Evolutionary conservation across 371 early-diverging fungal species (phyloP).

Genomic region (Mycotypha africana): DNA sequence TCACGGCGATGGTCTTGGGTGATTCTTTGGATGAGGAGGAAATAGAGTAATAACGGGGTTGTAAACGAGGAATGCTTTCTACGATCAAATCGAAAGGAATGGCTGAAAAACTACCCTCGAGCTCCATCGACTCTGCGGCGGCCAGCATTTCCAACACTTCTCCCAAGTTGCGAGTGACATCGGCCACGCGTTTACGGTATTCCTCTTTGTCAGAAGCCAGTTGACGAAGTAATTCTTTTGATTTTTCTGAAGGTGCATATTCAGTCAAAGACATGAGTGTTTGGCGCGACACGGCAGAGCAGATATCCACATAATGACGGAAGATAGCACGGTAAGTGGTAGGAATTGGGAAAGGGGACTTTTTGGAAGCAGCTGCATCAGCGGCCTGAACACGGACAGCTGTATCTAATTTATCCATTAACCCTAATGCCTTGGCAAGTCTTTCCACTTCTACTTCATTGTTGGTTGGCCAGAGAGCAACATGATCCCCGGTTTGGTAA

Average conservation of each 20-base stretch:
- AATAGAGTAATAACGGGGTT: constrained; percentile 94
- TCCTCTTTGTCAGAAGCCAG: constrained; percentile 73
- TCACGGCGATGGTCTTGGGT: constrained; percentile 73
- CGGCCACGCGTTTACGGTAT: constrained; percentile 55
- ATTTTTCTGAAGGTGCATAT: constrained; percentile 51
- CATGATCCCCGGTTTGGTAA: constrained; percentile 93
- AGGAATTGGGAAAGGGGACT: constrained; percentile 83
- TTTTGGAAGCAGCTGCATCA: constrained; percentile 67
- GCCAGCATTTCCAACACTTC: constrained; percentile 48
- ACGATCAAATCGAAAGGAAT: constrained; percentile 72
- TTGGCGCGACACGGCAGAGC: constrained; percentile 63
- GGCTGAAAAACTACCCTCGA: constrained; percentile 17
- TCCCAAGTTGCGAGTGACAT: constrained; percentile 62
- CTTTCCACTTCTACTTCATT: constrained; percentile 67
- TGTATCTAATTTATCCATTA: constrained; percentile 62
- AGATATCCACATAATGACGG: constrained; percentile 89
- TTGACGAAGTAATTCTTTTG: constrained; percentile 42
- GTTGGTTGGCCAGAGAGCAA: constrained; percentile 92
- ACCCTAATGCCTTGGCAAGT: constrained; percentile 57
- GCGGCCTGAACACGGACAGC: constrained; percentile 55
- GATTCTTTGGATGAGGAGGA: constrained; percentile 73
- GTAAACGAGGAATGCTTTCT: constrained; percentile 77
- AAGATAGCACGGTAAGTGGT: constrained; percentile 83
- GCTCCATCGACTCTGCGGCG: constrained; percentile 14
- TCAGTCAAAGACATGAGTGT: constrained; percentile 52